Percentiles rank a stretch among this genome's conserved stretches.
phyloP scores from a whole-genome alignment of 2,329 filamentous ascomycete genomes.

The Monosporascus sp. region DNA sequence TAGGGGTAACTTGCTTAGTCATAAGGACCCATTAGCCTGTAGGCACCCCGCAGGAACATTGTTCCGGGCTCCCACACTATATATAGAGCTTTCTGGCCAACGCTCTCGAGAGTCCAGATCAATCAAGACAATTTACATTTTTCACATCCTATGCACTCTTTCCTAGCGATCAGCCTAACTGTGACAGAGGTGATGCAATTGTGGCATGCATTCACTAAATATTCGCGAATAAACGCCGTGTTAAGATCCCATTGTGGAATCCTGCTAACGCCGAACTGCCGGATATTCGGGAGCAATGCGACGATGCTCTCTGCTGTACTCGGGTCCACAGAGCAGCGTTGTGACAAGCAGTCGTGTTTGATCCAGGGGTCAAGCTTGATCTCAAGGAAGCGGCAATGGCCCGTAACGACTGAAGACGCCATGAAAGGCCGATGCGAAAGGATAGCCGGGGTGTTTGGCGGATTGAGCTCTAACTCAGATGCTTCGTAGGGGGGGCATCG shows the following conservation, averaged over 20 bases:
- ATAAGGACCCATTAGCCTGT: too few species aligned
- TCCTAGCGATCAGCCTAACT: too few species aligned
- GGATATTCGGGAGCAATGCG: not conserved
- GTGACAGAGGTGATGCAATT: not conserved
- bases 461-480: not conserved
- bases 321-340: too few species aligned
- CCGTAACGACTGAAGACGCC: not conserved
- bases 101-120: too few species aligned
- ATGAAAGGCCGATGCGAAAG: not conserved
- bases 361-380: not conserved
- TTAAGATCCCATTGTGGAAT: not conserved
- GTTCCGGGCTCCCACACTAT: too few species aligned
- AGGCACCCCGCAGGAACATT: too few species aligned
- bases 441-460: not conserved
- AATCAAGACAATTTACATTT: too few species aligned
- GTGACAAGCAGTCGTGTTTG: too few species aligned
- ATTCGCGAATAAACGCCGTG: not conserved
- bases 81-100: too few species aligned
- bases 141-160: too few species aligned
- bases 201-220: not conserved
- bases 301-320: not conserved
- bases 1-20: too few species aligned
- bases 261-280: not conserved
- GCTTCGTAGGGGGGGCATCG: not conserved
- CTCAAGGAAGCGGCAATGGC: not conserved